Conservation (phyloP, 495 filamentous ascomycete species). For the Peziza echinospora region DNA sequence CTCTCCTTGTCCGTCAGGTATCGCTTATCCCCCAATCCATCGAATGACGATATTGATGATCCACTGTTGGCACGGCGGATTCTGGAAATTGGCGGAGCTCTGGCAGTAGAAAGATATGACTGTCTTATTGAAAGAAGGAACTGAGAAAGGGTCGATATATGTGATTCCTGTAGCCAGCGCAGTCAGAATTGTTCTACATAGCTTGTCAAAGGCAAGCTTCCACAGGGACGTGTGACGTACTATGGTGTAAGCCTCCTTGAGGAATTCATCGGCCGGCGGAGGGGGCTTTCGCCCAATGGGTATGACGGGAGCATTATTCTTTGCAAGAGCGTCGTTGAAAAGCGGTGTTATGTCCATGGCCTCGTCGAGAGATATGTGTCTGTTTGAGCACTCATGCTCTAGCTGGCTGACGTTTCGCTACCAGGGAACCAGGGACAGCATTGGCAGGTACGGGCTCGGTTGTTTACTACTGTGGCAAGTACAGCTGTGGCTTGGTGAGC, state of each 20-base stretch:
- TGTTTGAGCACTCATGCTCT: no score
- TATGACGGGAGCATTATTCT: slow-evolving; percentile 29
- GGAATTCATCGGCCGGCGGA: slow-evolving; percentile 53
- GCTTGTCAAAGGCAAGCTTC: no score
- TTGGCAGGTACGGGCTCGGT: no score
- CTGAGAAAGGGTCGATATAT: slow-evolving; percentile 50
- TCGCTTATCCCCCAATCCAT: slow-evolving; percentile 20
- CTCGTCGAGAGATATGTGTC: no score
- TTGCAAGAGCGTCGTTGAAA: slow-evolving; percentile 45
- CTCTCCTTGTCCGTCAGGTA: slow-evolving; percentile 45
- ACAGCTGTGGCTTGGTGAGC: no score
- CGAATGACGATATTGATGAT: slow-evolving; percentile 19
- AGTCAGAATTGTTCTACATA: no score
- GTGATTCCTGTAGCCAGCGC: slow-evolving; percentile 57
- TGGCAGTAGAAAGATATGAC: slow-evolving; percentile 65
- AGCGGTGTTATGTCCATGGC: slow-evolving; percentile 41
- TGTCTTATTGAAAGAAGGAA: slow-evolving; percentile 70
- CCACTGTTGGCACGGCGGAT: slow-evolving; percentile 26
- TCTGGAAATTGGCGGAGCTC: slow-evolving; percentile 22
- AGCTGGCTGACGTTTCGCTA: no score
- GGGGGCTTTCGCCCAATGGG: slow-evolving; percentile 22
- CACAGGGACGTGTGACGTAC: no score
- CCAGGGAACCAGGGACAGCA: no score
- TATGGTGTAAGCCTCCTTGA: slow-evolving; percentile 89
- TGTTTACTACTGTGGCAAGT: no score